Evolutionary conservation across 1,284 basidiomycete genomes (phyloP), one percentile per base, ranked within the genome.

Genomic region (Tylopilus orsonianus): DNA sequence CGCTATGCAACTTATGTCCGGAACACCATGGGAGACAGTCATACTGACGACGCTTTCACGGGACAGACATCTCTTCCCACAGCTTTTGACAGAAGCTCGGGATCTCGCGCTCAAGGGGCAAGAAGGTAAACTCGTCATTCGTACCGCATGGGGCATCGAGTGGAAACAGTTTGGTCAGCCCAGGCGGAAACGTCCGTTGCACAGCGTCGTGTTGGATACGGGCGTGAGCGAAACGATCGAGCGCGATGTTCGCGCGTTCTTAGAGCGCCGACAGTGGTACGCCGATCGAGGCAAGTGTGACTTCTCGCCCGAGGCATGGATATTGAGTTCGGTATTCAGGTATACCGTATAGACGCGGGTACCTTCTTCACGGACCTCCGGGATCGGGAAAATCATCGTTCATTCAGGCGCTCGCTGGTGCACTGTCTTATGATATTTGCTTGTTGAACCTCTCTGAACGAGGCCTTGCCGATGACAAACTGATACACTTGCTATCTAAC

Each of bases 331-430:
- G 29, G n/a, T 3, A n/a, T 47, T 19, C 54, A 94, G 95, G 96
- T 22, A 98, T 99, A 50, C 97, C 97, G 0, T 99, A 99, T 66
- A 84, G 97, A 22, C 80, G 97, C 58, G 97, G 97, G 30, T 98
- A 98, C 68, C 80, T 99, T 14, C 73, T 99, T 10, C 84, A 99
- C 63, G 97, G 97, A 7, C 95, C 97, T 16, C 97, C 97, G 1
- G 97, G 97, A 18, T 97, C 93, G 0, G 97, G 97, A 47, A 99
- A 99, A 70, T 96, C 95, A 1, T 98, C 94, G 0, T 99, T 95
- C 72, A 99, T 99, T 57, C 95, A 97, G 67, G 95, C 97, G 4
- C 79, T 99, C 8, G 97, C 97, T 8, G 97, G 96, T 10, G 82
- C 85, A 14, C 72, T 99, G 23, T 86, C 83, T 48, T 97, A 98